Base-by-base conservation (phyloP, 2,329 filamentous ascomycete species). In the Venturia asperata region DNA sequence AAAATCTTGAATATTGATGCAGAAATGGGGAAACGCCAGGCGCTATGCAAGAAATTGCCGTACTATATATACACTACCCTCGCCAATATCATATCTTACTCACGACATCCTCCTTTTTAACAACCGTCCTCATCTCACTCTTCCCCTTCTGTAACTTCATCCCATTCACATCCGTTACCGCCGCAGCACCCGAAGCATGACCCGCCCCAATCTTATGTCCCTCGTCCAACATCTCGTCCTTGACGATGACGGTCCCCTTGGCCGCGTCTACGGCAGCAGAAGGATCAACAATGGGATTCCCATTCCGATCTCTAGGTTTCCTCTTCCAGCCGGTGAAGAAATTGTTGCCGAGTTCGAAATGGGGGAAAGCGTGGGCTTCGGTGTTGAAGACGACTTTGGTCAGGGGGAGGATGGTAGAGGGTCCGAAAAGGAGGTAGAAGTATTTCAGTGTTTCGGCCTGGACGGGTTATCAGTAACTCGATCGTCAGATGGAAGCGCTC, bases 381-480 rank as follows among this genome's bases (percentile, higher is more conserved):
- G 94, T 99, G 75, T 99, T 99, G 73, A 97, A 87, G 47, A 99
- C 92, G 34, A 96, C 82, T 71, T 92, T 85, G 70, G 94, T 89
- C 41, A 99, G 81, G 1, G 92, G 91, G 52, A 97, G 80, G 45
- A 97, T 77, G 67, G 95, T 90, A 68, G 88, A 81, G 4, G 90
- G 87, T 2, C 91, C 92, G 78, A 99, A 99, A 42, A 99, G 82
- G 49, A 99, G 85, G 76, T 96, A 99, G 75, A 99, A 89, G 75
- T 99, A 99, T 78, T 99, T 99, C 56, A 99, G 81, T 27, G 94
- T 99, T 79, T 99, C 94, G 60, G 94, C 92, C 89, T 91, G 39
- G n/a, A 47, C 56, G 34, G 34, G 49, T 45, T 52, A 43, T 64
- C 47, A 69, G 55, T 47, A 17, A 30, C n/a, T n/a, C 65, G 56